These are phyloP conservation scores for Candida pseudoglaebosa DNA, from an alignment of 805 yeast species.

Conservation along the genomic window DNA sequence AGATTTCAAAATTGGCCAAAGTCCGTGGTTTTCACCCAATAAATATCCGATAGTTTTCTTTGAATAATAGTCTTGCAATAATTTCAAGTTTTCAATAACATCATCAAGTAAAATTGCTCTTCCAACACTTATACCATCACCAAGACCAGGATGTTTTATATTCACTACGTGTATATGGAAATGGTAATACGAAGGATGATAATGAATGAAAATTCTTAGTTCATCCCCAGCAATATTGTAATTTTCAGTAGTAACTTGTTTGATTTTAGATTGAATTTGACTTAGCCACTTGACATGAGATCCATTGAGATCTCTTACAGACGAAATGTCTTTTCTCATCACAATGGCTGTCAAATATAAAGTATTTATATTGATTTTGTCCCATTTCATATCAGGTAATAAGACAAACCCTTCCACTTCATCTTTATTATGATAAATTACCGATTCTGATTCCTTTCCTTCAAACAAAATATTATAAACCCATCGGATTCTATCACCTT, in stretches of 20 bases:
- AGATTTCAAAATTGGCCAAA: constrained; percentile 48
- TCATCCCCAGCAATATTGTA: constrained; percentile 48
- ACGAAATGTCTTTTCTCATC: constrained; percentile 60
- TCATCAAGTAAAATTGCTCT: constrained; percentile 81
- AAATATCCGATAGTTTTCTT: constrained; percentile 58
- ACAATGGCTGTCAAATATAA: constrained; percentile 78
- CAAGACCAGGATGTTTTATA: constrained; percentile 61
- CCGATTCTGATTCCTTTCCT: constrained; percentile 80
- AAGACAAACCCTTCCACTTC: constrained; percentile 62
- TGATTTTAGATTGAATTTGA: constrained; percentile 42
- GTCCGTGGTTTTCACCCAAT: constrained; percentile 72
- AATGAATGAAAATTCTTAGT: constrained; percentile 78
- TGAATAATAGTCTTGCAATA: constrained; percentile 56
- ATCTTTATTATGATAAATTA: constrained; percentile 61
- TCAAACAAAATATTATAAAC: constrained; percentile 77
- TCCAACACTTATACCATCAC: constrained; percentile 68
- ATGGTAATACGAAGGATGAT: constrained; percentile 95
- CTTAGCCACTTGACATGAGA: constrained; percentile 58
- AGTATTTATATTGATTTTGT: constrained; percentile 61
- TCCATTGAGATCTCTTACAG: constrained; percentile 68
- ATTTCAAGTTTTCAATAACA: constrained; percentile 64
- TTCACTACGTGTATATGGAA: constrained; percentile 90
- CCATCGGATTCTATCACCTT: constrained; percentile 82
- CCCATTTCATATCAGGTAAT: constrained; percentile 98
- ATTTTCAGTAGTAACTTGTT: constrained; percentile 36